phyloP scores from a whole-genome alignment of 2,329 filamentous ascomycete genomes.

The Aspergillus candidus region DNA sequence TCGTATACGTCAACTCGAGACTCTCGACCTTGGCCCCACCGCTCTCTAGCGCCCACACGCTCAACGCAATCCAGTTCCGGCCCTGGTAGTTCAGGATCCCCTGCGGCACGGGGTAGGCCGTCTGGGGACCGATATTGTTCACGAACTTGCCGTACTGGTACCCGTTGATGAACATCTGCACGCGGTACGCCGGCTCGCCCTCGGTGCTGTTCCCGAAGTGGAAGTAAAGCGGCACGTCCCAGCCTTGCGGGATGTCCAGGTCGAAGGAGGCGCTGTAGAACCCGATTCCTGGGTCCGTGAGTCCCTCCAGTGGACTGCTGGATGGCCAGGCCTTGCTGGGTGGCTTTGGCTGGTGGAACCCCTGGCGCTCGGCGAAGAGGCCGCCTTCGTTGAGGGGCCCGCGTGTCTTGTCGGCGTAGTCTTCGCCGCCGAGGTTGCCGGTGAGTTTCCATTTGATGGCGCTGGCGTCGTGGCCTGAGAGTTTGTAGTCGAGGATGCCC shows the following conservation, averaged over 20 bases:
- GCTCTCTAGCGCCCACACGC: constrained; percentile 60
- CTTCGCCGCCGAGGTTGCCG: constrained; percentile 53
- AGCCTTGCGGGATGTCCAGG: constrained; percentile 47
- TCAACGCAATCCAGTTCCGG: constrained; percentile 62
- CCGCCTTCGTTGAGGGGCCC: constrained; percentile 56
- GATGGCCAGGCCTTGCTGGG: constrained; percentile 33
- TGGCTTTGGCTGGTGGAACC: constrained; percentile 50
- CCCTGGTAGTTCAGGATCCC: constrained; percentile 67
- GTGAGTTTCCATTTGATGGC: constrained; percentile 52
- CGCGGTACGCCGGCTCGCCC: constrained; percentile 54
- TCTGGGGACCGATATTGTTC: constrained; percentile 72
- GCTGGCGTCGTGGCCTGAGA: constrained; percentile 33
- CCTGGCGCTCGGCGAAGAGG: constrained; percentile 50
- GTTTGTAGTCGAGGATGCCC: constrained; percentile 45
- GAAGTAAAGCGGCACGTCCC: constrained; percentile 52
- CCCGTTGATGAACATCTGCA: constrained; percentile 66
- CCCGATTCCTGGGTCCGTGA: constrained; percentile 44
- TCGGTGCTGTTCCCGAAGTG: constrained; percentile 40
- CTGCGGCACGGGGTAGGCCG: constrained; percentile 64
- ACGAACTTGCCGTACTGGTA: constrained; percentile 65
- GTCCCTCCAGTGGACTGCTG: constrained; percentile 34
- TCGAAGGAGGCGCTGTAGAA: constrained; percentile 50
- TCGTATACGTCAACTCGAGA: constrained; percentile 46
- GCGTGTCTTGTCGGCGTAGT: constrained; percentile 47
- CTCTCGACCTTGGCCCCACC: constrained; percentile 52